Evolutionary conservation across 371 early-diverging fungal species (phyloP), one percentile per base, ranked within the genome.

Genomic region (Saksenaea oblongispora): DNA sequence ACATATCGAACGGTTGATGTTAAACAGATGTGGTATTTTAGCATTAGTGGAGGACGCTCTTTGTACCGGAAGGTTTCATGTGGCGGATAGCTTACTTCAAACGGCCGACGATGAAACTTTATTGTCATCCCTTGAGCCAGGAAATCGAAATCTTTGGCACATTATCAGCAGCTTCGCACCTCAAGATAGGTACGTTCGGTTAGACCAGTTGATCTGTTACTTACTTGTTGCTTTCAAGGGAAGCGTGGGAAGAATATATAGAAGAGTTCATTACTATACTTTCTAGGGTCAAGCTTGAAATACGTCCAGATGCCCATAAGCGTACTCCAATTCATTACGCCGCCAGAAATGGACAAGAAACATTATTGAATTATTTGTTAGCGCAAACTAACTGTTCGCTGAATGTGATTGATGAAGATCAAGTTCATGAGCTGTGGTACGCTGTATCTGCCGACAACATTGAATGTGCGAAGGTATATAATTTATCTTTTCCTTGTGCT

Each of bases 271-370:
- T 70, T 5, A 39, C 69, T 34, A 58, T 22, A 34, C 18, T 80
- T 35, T 26, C 59, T 3, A 22, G 13, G 44, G 26, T 42, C 61
- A 8, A 63, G 66, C 5, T 60, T 80, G 11, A 39, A 60, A 1
- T 22, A 71, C 13, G 54, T 15, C 28, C 64, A 18, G 86, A 84
- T 51, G 36, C 22, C 0, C 44, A 67, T 27, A 65, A 65, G 14
- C 59, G 78, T 31, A 76, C 74, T 0, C 80, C 88, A 14, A 41
- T 83, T 14, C 82, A 85, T 61, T 83, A 78, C 56, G 88, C 88
- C 5, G 77, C 83, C 27, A 78, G 67, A 59, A 41, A 79, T 56
- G 71, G 75, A 15, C 84, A 85, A 42, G n/a, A 15, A 0, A 35
- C 28, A 1, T 28, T 87, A 5, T 56, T 80, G 0, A 54, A 58